Evolutionary conservation across 345 rosid genomes (phyloP).

Genomic region (Nasturtium officinale): DNA sequence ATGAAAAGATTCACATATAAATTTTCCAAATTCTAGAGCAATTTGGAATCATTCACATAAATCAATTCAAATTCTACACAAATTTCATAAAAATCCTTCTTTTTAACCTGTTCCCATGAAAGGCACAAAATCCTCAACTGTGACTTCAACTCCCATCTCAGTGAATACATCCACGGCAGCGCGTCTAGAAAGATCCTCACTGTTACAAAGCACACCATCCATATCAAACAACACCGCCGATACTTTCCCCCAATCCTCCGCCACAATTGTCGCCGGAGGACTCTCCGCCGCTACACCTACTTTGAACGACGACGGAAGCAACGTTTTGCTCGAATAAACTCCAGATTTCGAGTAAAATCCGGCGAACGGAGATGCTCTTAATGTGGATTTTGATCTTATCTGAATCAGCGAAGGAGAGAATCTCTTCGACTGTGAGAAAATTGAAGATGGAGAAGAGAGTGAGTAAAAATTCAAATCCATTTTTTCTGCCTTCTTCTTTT

Average conservation of each 20-base stretch:
- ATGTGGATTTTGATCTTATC: constrained; percentile 2
- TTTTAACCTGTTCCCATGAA: constrained; percentile 92
- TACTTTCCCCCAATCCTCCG: constrained; percentile 67
- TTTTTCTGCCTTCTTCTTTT: background rate
- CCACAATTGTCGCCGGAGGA: constrained; percentile 6
- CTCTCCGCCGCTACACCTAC: constrained; percentile 38
- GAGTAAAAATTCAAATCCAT: constrained; percentile 38
- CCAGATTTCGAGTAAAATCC: constrained; percentile 7
- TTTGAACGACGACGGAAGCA: constrained; percentile 19
- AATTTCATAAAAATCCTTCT: too few species aligned
- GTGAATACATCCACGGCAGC: constrained; percentile 87
- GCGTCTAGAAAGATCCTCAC: constrained; percentile 86
- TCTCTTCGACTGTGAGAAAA: constrained; percentile 33
- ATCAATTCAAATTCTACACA: background rate
- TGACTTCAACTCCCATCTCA: constrained; percentile 85
- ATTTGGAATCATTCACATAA: background rate
- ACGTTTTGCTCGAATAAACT: background rate
- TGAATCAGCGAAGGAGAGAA: constrained; percentile 15
- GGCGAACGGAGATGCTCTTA: background rate
- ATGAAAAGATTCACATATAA: too few species aligned
- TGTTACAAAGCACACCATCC: constrained; percentile 91
- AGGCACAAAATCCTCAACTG: constrained; percentile 81
- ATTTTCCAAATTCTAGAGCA: background rate
- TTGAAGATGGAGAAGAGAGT: constrained; percentile 34
- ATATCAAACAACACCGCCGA: constrained; percentile 91